These are phyloP conservation scores for Cercospora janseana DNA, from an alignment of 2,329 filamentous ascomycete species.

Conservation along the genomic window DNA sequence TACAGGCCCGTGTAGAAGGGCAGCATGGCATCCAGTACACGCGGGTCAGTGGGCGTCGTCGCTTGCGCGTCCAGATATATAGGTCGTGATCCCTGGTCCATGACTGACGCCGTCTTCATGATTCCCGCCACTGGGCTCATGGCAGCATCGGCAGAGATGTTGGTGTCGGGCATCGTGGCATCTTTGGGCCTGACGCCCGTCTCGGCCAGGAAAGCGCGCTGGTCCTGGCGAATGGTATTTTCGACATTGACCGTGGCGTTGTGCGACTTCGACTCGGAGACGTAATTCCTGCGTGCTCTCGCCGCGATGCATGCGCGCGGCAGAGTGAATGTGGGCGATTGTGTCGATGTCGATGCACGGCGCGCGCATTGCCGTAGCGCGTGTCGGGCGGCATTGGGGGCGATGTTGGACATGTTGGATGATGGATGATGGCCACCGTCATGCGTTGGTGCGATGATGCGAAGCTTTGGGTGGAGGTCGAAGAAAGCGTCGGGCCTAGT, in stretches of 20 bases:
- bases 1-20: constrained; percentile 91
- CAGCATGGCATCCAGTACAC: constrained; percentile 94
- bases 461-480: no score
- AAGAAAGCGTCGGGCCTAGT: no score
- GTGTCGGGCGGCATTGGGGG: constrained; percentile 71
- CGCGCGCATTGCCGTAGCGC: constrained; percentile 61
- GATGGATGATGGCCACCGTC: constrained; percentile 14
- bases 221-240: constrained; percentile 80
- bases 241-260: constrained; percentile 79
- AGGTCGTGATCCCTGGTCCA: constrained; percentile 88
- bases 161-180: constrained; percentile 60
- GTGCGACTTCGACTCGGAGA: constrained; percentile 76
- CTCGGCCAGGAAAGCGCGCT: constrained; percentile 69
- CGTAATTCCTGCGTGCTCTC: constrained; percentile 59
- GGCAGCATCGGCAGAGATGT: constrained; percentile 61
- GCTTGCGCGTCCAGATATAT: constrained; percentile 99
- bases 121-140: constrained; percentile 73
- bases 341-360: constrained; percentile 45
- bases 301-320: constrained; percentile 43
- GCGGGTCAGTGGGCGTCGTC: constrained; percentile 89
- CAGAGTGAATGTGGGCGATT: constrained; percentile 35
- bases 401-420: constrained; percentile 47
- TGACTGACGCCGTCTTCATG: constrained; percentile 84
- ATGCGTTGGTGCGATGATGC: neutral
- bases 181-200: constrained; percentile 55